Conservation (phyloP, 2,329 filamentous ascomycete species). For the Aspergillus eucalypticola region DNA sequence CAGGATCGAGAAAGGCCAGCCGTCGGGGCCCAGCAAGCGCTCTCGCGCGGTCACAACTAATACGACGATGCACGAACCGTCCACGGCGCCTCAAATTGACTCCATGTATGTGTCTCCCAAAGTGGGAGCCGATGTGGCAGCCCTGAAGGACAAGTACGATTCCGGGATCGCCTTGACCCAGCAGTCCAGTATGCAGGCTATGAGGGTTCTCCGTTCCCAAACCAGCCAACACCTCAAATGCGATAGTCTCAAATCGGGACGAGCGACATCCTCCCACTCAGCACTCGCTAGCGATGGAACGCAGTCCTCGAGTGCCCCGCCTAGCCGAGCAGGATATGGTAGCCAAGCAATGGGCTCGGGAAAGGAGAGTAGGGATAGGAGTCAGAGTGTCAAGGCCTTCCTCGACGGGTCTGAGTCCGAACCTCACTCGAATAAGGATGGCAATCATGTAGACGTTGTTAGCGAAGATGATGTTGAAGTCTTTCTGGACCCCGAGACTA, state of each 20-base stretch:
- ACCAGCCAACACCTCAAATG: slow-evolving; percentile 10
- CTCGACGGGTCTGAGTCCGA: not conserved
- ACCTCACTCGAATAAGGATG: not conserved
- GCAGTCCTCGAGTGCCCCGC: not conserved
- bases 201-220: slow-evolving; percentile 15
- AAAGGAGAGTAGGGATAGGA: not conserved
- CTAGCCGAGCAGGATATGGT: not conserved
- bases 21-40: slow-evolving; percentile 1
- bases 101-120: slow-evolving; percentile 14
- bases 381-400: not conserved
- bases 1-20: slow-evolving; percentile 31
- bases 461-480: slow-evolving; percentile 20
- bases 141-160: slow-evolving; percentile 21
- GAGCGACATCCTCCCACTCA: slow-evolving; percentile 12
- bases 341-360: not conserved
- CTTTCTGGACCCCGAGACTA: slow-evolving; percentile 18
- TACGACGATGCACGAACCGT: not conserved
- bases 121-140: slow-evolving; percentile 9
- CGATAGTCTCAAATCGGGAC: slow-evolving; percentile 6
- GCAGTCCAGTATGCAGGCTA: slow-evolving; percentile 21
- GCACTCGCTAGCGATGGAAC: slow-evolving; percentile 10
- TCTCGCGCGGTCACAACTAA: not conserved
- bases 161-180: slow-evolving; percentile 26
- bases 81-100: slow-evolving; percentile 9
- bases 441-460: not conserved